These are phyloP conservation scores for Penicillium sclerotiorum DNA, from an alignment of 2,329 filamentous ascomycete species.

Conservation along the genomic window DNA sequence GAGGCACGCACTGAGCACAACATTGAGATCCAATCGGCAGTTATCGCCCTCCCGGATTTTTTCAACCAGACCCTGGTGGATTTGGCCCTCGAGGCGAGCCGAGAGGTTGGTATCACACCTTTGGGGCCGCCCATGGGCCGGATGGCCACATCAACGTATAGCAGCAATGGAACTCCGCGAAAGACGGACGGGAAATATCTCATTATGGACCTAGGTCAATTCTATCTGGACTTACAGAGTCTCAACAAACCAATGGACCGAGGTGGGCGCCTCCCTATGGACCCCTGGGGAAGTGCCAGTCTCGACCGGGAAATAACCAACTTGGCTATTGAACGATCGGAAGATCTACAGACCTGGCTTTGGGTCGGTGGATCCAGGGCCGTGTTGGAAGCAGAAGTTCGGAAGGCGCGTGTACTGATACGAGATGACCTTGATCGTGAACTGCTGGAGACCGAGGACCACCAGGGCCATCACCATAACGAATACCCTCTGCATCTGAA, in stretches of 20 bases:
- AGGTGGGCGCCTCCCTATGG: conserved; percentile 5
- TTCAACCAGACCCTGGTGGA: conserved; percentile 5
- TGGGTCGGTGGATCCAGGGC: conserved; percentile 4
- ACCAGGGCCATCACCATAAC: conserved; percentile 7
- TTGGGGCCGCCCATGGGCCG: conserved; percentile 2
- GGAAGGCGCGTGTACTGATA: conserved; percentile 6
- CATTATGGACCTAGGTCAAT: conserved; percentile 7
- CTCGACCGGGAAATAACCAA: conserved; percentile 6
- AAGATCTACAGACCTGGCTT: conserved; percentile 4
- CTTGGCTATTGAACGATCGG: conserved; percentile 5
- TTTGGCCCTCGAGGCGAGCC: conserved; percentile 5
- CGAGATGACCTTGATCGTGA: conserved; percentile 4
- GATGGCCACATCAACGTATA: conserved; percentile 5
- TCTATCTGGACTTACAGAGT: conserved; percentile 1
- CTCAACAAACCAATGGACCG: conserved; percentile 3
- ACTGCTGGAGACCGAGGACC: conserved; percentile 5
- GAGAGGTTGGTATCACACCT: conserved; percentile 5
- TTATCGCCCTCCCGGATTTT: conserved; percentile 6
- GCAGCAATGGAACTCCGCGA: conserved; percentile 5
- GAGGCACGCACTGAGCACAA: conserved; percentile 6
- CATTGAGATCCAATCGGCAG: conserved; percentile 4
- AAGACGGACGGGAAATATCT: conserved; percentile 5
- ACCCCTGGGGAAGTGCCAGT: conserved; percentile 6
- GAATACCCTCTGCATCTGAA: conserved; percentile 7
- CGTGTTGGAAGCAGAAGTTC: conserved; percentile 4